These are phyloP conservation scores for Zasmidium angulare DNA, from an alignment of 2,329 filamentous ascomycete genomes.

Conservation along the genomic window DNA sequence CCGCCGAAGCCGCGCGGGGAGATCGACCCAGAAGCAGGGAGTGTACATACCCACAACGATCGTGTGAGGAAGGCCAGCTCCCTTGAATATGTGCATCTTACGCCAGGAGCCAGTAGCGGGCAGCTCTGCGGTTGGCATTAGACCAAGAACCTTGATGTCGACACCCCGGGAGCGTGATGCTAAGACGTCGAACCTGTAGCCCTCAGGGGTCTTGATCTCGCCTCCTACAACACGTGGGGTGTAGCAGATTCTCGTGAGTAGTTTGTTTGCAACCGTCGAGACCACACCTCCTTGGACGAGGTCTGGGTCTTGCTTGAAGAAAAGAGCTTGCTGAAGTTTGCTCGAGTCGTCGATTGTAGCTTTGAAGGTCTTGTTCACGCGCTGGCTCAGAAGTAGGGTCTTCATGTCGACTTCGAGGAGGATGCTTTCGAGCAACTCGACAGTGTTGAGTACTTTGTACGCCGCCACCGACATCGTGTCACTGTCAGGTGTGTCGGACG, in stretches of 20 bases:
- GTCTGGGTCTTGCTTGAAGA: constrained; percentile 10
- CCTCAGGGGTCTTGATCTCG: not conserved
- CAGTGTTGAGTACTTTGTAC: constrained; percentile 10
- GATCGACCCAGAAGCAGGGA: too few relatives aligned
- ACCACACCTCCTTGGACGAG: too few relatives aligned
- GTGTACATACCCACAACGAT: too few relatives aligned
- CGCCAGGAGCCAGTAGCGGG: not conserved
- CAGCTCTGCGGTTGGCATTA: too few relatives aligned
- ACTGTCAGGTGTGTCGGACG: too few relatives aligned
- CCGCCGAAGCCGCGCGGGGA: too few relatives aligned
- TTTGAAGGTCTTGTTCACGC: constrained; percentile 22
- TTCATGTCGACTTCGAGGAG: constrained; percentile 18
- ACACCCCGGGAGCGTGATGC: not conserved
- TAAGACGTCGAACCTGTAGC: not conserved
- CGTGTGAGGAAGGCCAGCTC: too few relatives aligned
- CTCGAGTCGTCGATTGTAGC: constrained; percentile 20
- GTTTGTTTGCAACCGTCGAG: not conserved
- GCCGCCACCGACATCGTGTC: not conserved
- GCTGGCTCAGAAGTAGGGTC: constrained; percentile 19
- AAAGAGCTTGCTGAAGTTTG: constrained; percentile 26
- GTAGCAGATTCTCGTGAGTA: too few relatives aligned
- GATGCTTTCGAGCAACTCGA: constrained; percentile 18
- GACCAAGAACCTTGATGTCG: too few relatives aligned
- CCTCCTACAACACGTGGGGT: not conserved
- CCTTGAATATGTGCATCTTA: not conserved